A percentile compares a stretch with the other conserved stretches of the same genome.
phyloP scores from a whole-genome alignment of 495 filamentous ascomycete species.

The Aspergillus bertholletiae region DNA sequence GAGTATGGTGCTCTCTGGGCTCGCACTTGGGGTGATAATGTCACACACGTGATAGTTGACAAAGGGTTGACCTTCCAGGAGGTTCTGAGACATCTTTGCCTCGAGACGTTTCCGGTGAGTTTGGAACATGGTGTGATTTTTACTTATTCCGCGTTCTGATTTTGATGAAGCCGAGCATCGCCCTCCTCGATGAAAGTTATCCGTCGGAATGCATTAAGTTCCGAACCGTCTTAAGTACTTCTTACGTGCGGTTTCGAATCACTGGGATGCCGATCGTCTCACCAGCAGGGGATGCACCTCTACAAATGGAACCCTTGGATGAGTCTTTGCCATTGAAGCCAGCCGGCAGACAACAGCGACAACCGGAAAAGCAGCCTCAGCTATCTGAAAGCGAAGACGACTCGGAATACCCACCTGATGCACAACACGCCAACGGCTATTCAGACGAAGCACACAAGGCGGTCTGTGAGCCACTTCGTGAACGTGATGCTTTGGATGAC shows the following conservation, averaged over 20 bases:
- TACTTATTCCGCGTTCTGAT: slow-evolving; percentile 23
- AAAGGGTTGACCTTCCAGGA: slow-evolving; percentile 61
- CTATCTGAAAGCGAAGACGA: neutral
- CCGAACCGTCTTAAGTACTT: slow-evolving; percentile 52
- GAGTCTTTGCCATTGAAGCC: slow-evolving; percentile 29
- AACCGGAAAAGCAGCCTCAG: slow-evolving; percentile 18
- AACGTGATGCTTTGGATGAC: slow-evolving; percentile 51
- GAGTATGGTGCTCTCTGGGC: slow-evolving; percentile 73
- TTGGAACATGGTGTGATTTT: slow-evolving; percentile 9
- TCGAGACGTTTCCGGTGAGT: slow-evolving; percentile 45
- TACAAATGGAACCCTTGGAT: neutral
- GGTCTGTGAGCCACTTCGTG: slow-evolving; percentile 2
- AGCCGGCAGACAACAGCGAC: slow-evolving; percentile 14
- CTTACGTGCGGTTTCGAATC: slow-evolving; percentile 58
- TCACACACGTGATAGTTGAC: slow-evolving; percentile 82
- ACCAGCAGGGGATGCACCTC: slow-evolving; percentile 1
- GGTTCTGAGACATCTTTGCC: slow-evolving; percentile 57
- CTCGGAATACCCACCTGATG: neutral
- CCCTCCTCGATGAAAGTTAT: slow-evolving; percentile 74
- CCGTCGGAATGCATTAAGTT: slow-evolving; percentile 73
- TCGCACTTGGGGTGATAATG: slow-evolving; percentile 44
- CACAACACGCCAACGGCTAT: neutral
- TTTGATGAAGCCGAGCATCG: slow-evolving; percentile 38
- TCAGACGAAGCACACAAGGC: neutral
- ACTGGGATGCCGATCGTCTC: slow-evolving; percentile 28